Percentiles rank a stretch among this genome's conserved stretches.
phyloP scores from a whole-genome alignment of 352 stramenopile genomes.

The Phytophthora macrochlamydospora region DNA sequence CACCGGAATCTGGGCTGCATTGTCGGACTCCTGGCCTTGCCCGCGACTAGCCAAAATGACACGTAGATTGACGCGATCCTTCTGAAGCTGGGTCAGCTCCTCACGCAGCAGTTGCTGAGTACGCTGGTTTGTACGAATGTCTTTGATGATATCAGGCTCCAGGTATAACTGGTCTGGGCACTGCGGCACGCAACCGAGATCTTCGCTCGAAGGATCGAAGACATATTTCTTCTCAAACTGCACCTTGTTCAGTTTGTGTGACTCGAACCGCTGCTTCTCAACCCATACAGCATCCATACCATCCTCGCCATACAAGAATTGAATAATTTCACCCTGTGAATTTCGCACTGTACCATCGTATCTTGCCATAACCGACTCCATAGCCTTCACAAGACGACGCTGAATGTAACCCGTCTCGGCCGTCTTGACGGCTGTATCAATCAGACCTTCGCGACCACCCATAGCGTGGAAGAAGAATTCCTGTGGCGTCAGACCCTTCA shows the following conservation, averaged over 20 bases:
- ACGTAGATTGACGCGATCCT: slow-evolving; percentile 94
- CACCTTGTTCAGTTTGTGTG: slow-evolving; percentile 87
- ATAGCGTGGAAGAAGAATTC: slow-evolving; percentile 99
- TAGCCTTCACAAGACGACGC: slow-evolving; percentile 99
- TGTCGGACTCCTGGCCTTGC: slow-evolving; percentile 92
- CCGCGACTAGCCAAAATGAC: slow-evolving; percentile 96
- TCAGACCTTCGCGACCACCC: slow-evolving; percentile 98
- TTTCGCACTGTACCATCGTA: slow-evolving; percentile 99
- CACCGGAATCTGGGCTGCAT: slow-evolving; percentile 90
- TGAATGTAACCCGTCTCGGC: slow-evolving; percentile 99
- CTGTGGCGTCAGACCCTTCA: slow-evolving; percentile 93
- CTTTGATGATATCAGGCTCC: slow-evolving; percentile 86
- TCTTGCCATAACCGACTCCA: slow-evolving; percentile 98
- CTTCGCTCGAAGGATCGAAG: slow-evolving; percentile 92
- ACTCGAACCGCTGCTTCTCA: slow-evolving; percentile 96
- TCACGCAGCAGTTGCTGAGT: slow-evolving; percentile 94
- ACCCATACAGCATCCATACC: slow-evolving; percentile 99
- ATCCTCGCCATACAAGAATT: slow-evolving; percentile 96
- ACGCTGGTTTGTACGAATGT: slow-evolving; percentile 94
- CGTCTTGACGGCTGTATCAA: slow-evolving; percentile 99
- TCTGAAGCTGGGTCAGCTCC: slow-evolving; percentile 93
- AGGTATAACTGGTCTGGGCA: slow-evolving; percentile 87
- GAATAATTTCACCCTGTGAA: slow-evolving; percentile 85
- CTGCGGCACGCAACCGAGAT: slow-evolving; percentile 91
- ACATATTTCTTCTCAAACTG: slow-evolving; percentile 95